Conservation (phyloP, 441 rosid species). For the Manihot esculenta region DNA sequence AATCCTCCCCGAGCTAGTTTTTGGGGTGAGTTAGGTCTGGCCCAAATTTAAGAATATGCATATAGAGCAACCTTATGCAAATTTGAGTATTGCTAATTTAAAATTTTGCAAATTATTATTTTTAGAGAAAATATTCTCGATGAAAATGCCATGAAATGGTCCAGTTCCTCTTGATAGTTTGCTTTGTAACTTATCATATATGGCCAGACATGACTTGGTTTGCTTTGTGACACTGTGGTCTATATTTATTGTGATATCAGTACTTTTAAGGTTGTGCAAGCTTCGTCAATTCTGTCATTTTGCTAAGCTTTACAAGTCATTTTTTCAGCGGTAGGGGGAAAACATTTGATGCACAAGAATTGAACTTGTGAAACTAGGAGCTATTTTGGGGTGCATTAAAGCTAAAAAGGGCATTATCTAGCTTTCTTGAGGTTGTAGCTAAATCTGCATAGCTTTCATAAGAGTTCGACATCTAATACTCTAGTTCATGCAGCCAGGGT, state of each 20-base stretch:
- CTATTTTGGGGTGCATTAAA: background rate
- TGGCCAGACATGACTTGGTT: background rate
- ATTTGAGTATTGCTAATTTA: conserved; percentile 42
- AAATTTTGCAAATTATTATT: conserved; percentile 4
- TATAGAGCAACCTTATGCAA: conserved; percentile 51
- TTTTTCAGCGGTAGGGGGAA: background rate
- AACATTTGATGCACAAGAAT: background rate
- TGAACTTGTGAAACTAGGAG: conserved; percentile 10
- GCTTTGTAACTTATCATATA: background rate
- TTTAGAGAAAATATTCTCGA: background rate
- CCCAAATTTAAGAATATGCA: too few relatives aligned
- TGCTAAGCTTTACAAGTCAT: background rate
- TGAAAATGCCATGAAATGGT: background rate
- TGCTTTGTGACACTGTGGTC: background rate
- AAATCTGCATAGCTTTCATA: conserved; percentile 6
- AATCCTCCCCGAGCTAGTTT: too few relatives aligned
- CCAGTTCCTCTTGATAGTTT: background rate
- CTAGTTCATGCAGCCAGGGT: conserved; percentile 48
- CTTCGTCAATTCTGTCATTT: background rate
- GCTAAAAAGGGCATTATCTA: conserved; percentile 1
- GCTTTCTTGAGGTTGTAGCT: background rate
- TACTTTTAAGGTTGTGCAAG: background rate
- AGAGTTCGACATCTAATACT: conserved; percentile 5
- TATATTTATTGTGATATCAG: background rate
- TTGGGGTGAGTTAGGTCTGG: too few relatives aligned